Conservation (phyloP, 176 grass and related monocot species). For the Pontederia paniculata region DNA sequence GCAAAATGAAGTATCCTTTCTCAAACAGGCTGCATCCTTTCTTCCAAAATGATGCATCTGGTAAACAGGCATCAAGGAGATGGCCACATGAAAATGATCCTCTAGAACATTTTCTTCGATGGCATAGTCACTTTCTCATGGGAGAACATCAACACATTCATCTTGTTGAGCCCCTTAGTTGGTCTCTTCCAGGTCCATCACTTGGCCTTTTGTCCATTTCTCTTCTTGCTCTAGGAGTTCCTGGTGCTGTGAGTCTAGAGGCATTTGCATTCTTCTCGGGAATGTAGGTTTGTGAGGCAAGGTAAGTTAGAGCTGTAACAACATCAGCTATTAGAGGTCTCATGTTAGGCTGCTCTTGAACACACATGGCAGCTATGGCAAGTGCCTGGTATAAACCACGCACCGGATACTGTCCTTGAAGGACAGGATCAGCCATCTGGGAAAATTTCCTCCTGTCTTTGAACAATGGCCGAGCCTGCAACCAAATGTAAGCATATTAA, state of each 20-base stretch:
- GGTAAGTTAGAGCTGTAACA: slow-evolving; percentile 65
- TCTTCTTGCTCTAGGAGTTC: slow-evolving; percentile 17
- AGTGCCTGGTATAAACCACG: slow-evolving; percentile 73
- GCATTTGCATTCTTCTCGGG: slow-evolving; percentile 21
- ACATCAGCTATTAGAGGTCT: slow-evolving; percentile 71
- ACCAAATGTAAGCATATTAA: not conserved
- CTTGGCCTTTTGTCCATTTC: not conserved
- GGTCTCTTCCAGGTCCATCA: not conserved
- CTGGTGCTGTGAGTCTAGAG: slow-evolving; percentile 12
- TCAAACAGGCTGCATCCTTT: too few species aligned
- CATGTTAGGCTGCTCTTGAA: slow-evolving; percentile 64
- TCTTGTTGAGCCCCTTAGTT: too few species aligned
- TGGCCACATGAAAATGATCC: too few species aligned
- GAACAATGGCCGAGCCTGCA: slow-evolving; percentile 71
- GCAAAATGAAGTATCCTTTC: too few species aligned
- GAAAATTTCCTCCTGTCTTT: slow-evolving; percentile 75
- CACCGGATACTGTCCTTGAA: slow-evolving; percentile 42
- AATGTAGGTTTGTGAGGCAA: slow-evolving; percentile 44
- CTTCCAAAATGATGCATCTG: too few species aligned
- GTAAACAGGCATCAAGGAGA: too few species aligned
- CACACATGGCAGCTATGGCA: slow-evolving; percentile 73
- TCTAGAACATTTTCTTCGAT: too few species aligned
- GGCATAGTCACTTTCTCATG: too few species aligned
- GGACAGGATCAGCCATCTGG: slow-evolving; percentile 58
- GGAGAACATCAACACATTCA: too few species aligned